phyloP scores from a whole-genome alignment of 1,139 yeast species.

The Geotrichum bryndzae region DNA sequence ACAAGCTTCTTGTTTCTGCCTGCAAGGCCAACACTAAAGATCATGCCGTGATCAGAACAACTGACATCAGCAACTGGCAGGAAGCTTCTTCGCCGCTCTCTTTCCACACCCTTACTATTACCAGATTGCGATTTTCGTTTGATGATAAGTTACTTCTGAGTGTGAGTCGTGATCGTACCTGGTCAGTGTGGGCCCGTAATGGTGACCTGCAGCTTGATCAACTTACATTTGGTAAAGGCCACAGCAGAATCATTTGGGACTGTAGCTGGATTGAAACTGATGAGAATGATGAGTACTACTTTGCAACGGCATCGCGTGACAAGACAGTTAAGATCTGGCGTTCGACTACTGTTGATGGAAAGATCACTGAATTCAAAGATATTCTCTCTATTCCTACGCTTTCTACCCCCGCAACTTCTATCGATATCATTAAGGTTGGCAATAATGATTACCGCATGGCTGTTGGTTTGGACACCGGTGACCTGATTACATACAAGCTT shows the following conservation, averaged over 20 bases:
- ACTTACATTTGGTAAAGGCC: conserved; percentile 54
- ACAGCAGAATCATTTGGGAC: conserved; percentile 92
- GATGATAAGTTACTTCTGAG: conserved; percentile 63
- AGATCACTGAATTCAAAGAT: conserved; percentile 20
- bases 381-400: conserved; percentile 28
- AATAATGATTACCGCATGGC: conserved; percentile 43
- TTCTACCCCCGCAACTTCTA: conserved; percentile 60
- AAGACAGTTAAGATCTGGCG: conserved; percentile 70
- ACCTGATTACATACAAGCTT: conserved; percentile 27
- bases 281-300: conserved; percentile 34
- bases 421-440: conserved; percentile 41
- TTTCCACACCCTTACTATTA: conserved; percentile 82
- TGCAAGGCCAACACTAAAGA: conserved; percentile 78
- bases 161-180: conserved; percentile 87
- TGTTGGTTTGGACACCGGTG: conserved; percentile 71
- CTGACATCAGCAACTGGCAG: conserved; percentile 58
- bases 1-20: conserved; percentile 74
- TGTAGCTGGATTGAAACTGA: conserved; percentile 56
- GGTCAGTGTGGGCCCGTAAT: conserved; percentile 64
- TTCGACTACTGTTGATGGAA: conserved; percentile 26
- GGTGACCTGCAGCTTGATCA: conserved; percentile 33
- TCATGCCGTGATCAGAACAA: conserved; percentile 81
- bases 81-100: conserved; percentile 45
- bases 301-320: conserved; percentile 87
- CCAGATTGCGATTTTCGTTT: conserved; percentile 71